Conservation (phyloP, 2,329 filamentous ascomycete species). For the Cercospora sp. region DNA sequence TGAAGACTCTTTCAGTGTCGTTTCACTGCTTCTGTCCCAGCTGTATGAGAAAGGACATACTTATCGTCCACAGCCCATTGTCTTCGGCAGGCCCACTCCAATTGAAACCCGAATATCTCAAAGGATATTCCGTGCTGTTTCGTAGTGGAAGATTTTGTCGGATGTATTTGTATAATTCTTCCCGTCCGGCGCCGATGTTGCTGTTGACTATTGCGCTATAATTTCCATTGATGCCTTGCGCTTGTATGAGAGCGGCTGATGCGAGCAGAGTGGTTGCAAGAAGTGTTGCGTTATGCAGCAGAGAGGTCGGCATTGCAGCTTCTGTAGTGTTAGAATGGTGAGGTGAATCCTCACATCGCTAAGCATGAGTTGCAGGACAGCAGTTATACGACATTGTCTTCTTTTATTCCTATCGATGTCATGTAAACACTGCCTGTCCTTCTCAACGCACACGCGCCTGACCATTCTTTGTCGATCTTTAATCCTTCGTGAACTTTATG, state of each 20-base stretch:
- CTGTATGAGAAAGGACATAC: not conserved
- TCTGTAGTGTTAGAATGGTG: no score
- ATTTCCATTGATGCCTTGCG: not conserved
- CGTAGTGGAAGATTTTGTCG: not conserved
- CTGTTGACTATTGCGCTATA: not conserved
- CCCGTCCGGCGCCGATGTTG: not conserved
- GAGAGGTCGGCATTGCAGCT: not conserved
- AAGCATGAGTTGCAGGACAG: no score
- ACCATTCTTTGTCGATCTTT: no score
- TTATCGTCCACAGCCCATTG: constrained; percentile 5
- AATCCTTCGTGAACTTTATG: no score
- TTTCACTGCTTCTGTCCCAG: no score
- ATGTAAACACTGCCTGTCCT: no score
- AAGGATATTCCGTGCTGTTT: not conserved
- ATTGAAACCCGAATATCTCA: constrained; percentile 1
- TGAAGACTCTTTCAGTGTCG: no score
- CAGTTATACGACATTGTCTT: no score
- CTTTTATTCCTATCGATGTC: no score
- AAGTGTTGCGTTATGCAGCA: not conserved
- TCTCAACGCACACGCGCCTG: no score
- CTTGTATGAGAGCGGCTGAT: not conserved
- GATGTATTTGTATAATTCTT: not conserved
- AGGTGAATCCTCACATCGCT: no score
- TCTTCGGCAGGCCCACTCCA: not conserved
- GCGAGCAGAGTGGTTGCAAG: no score